Conservation (phyloP, 441 rosid species). For the Brassica hybrid region DNA sequence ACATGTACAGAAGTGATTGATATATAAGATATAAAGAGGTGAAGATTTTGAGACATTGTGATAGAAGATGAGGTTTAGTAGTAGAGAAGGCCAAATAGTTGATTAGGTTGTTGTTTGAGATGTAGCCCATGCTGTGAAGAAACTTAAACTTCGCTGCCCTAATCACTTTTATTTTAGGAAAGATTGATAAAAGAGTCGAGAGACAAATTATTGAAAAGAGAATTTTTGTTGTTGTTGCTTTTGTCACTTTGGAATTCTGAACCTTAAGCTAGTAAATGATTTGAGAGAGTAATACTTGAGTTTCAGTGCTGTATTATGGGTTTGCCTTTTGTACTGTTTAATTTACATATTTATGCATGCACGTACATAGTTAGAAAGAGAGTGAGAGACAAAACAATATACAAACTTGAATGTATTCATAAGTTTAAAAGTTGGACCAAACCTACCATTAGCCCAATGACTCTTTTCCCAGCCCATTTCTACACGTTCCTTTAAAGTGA, state of each 20-base stretch:
- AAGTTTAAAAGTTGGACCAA: too few relatives aligned
- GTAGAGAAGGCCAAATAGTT: slow-evolving; percentile 25
- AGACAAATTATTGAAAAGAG: background rate
- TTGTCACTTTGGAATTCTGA: slow-evolving; percentile 14
- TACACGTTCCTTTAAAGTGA: too few relatives aligned
- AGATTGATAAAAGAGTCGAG: background rate
- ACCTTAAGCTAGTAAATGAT: slow-evolving; percentile 4
- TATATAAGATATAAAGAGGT: background rate
- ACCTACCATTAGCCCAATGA: background rate
- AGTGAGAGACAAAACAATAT: too few relatives aligned
- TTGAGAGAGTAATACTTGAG: slow-evolving; percentile 27
- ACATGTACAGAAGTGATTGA: background rate
- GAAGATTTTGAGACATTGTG: slow-evolving; percentile 12
- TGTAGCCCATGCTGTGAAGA: slow-evolving; percentile 30
- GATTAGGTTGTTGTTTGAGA: slow-evolving; percentile 33
- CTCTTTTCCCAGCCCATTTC: slow-evolving; percentile 15
- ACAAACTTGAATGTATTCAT: too few relatives aligned
- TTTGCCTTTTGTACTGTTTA: too few relatives aligned
- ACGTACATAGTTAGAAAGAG: too few relatives aligned
- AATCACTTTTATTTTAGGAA: background rate
- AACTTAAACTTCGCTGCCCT: slow-evolving; percentile 16
- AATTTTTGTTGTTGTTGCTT: slow-evolving; percentile 3
- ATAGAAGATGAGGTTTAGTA: slow-evolving; percentile 27
- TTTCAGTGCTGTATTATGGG: slow-evolving; percentile 24
- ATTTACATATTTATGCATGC: too few relatives aligned